Percentiles rank a stretch among this genome's conserved stretches.
These are phyloP conservation scores for Zelopaecilomyces penicillatus DNA, from an alignment of 2,329 filamentous ascomycete species.

Conservation along the genomic window DNA sequence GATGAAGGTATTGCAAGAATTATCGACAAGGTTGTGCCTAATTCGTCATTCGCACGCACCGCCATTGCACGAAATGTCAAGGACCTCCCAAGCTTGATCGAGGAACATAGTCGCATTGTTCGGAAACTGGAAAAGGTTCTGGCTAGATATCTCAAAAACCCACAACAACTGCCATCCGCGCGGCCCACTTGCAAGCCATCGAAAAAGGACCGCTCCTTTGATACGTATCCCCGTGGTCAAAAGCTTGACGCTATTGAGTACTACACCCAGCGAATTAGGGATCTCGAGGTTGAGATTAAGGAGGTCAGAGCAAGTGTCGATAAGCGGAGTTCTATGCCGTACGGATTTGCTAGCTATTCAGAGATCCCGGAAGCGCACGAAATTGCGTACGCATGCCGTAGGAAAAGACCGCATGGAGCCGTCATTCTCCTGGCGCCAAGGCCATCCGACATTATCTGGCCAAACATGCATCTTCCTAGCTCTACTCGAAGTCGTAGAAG, in stretches of 20 bases:
- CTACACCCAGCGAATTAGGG: slow-evolving; percentile 72
- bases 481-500: slow-evolving; percentile 62
- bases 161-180: slow-evolving; percentile 64
- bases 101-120: slow-evolving; percentile 73
- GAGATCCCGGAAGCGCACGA: slow-evolving; percentile 80
- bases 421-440: slow-evolving; percentile 72
- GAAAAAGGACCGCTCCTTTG: slow-evolving; percentile 65
- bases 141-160: slow-evolving; percentile 85
- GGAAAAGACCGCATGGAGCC: slow-evolving; percentile 71
- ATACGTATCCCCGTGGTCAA: slow-evolving; percentile 55
- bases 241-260: slow-evolving; percentile 95
- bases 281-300: slow-evolving; percentile 76
- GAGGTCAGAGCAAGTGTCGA: slow-evolving; percentile 76
- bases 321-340: slow-evolving; percentile 78
- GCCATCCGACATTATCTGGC: slow-evolving; percentile 92
- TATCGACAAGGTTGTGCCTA: slow-evolving; percentile 71
- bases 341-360: slow-evolving; percentile 90
- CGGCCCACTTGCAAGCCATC: slow-evolving; percentile 73
- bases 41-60: slow-evolving; percentile 68
- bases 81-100: slow-evolving; percentile 75
- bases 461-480: slow-evolving; percentile 71
- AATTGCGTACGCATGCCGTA: slow-evolving; percentile 73
- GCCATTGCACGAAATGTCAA: slow-evolving; percentile 89
- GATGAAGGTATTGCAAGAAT: slow-evolving; percentile 84
- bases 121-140: slow-evolving; percentile 74